phyloP scores from a whole-genome alignment of 108 stramenopile genomes.

The Cylindrotheca closterium region DNA sequence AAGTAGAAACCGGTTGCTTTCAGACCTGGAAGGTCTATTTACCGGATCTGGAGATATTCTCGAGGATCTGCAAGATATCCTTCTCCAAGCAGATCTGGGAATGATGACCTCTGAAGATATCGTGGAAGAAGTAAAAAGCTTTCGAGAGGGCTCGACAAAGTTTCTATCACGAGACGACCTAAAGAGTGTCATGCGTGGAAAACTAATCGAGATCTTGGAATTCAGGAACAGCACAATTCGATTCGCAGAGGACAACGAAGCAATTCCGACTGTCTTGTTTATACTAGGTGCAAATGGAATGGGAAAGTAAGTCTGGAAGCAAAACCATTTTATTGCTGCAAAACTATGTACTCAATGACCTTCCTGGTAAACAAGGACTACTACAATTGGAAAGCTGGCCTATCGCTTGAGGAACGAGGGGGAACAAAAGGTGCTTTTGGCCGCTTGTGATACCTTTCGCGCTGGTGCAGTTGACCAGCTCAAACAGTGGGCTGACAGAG shows the following conservation, averaged over 20 bases:
- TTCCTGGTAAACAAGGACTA: conserved; percentile 15
- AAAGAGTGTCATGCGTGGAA: conserved; percentile 75
- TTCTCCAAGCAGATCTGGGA: conserved; percentile 83
- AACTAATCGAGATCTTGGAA: conserved; percentile 72
- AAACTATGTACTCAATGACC: not conserved
- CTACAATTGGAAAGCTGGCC: conserved; percentile 95
- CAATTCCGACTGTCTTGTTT: conserved; percentile 70
- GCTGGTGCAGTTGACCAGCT: conserved; percentile 95
- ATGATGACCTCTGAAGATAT: conserved; percentile 76
- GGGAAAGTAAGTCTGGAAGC: conserved; percentile 63
- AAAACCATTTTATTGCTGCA: not conserved
- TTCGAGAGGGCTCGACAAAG: conserved; percentile 42
- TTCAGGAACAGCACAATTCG: conserved; percentile 42
- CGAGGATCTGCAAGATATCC: conserved; percentile 70
- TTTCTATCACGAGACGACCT: conserved; percentile 67
- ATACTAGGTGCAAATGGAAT: conserved; percentile 90
- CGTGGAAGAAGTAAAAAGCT: conserved; percentile 65
- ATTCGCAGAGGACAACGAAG: conserved; percentile 39
- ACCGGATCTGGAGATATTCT: conserved; percentile 55
- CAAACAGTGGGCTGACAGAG: conserved; percentile 86
- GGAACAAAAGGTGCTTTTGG: conserved; percentile 83
- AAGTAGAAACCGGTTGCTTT: conserved; percentile 65
- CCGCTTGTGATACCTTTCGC: conserved; percentile 95
- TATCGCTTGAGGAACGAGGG: conserved; percentile 76
- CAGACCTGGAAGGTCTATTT: conserved; percentile 62